A percentile compares a stretch with the other conserved stretches of the same genome.
These are phyloP conservation scores for Glycine latifolia DNA, from an alignment of 306 rosid species.

Conservation along the genomic window DNA sequence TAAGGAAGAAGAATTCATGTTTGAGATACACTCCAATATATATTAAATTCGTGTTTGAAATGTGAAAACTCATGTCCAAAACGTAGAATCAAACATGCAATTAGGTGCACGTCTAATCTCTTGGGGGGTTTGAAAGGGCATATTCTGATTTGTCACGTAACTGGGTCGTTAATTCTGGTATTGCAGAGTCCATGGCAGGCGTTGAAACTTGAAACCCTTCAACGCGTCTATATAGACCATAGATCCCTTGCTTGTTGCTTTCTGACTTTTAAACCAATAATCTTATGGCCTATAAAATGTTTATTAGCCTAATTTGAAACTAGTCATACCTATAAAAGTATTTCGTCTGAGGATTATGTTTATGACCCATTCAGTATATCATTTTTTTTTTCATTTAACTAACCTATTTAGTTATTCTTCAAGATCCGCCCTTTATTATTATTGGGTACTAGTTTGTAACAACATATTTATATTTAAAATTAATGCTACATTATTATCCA, in stretches of 20 bases:
- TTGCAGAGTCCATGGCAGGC: slow-evolving; percentile 40
- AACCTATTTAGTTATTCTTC: background rate
- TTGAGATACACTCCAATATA: too few relatives aligned
- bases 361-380: slow-evolving; percentile 28
- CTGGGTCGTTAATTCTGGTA: slow-evolving; percentile 69
- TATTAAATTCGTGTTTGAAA: too few relatives aligned
- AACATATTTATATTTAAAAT: too few relatives aligned
- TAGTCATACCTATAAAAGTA: background rate
- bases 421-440: background rate
- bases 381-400: background rate
- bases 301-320: slow-evolving; percentile 38
- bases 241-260: background rate
- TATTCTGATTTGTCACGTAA: slow-evolving; percentile 1
- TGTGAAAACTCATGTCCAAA: too few relatives aligned
- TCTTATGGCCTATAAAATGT: background rate
- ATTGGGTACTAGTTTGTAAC: background rate
- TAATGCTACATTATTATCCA: too few relatives aligned
- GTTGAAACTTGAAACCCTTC: slow-evolving; percentile 42
- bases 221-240: too few relatives aligned
- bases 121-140: slow-evolving; percentile 5
- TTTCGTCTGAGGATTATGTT: background rate
- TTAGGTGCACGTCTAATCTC: background rate
- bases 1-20: too few relatives aligned
- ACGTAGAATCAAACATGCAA: background rate
- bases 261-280: slow-evolving; percentile 2